Base-by-base conservation (phyloP, 176 grass and related monocot genomes). In the Juncus inflexus region DNA sequence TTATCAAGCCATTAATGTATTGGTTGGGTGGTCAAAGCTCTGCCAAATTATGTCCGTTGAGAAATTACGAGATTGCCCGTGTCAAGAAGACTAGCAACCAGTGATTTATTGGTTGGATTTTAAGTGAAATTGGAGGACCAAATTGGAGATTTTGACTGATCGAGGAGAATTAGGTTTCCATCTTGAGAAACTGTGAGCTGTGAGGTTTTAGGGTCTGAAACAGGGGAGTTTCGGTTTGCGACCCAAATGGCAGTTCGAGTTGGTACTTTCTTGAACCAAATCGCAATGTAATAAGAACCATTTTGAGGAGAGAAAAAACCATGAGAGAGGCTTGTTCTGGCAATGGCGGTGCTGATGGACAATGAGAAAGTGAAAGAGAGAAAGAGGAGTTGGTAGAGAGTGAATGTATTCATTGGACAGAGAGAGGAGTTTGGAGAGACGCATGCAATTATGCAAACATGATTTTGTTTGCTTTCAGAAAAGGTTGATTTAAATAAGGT, bases 11-110 rank as follows among this genome's bases (percentile, higher is more conserved):
- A 85, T 47, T 37, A 77, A 50, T 43, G 81, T 84, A 79, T 90
- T 78, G 2, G 78, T 76, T 12, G 80, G 80, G 43, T 84, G 80
- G 36, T 81, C 63, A 63, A 89, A 89, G 59, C 86, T 89, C 68
- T 85, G 86, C 86, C 86, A 90, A 7, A 43, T 2, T 58, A 81
- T 3, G 16, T 50, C 12, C 9, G 78, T 45, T 6, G 74, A 79
- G 52, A 56, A 47, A 84, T 73, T 1, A 84, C 38, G 8, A 84
- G 64, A 60, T 89, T 89, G 16, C 86, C 77, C 35, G 74, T 84
- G 66, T 84, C 81, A 35, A 81, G 74, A 58, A 89, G 86, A 9
- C 52, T 67, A 8, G 70, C 86, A 12, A 19, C 42, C 15, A 28
- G 62, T 9, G 74, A 51, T 52, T n/a, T 76, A 12, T 64, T 47